Evolutionary conservation across 306 rosid genomes (phyloP), one percentile per base, ranked within the genome.

Genomic region (Quercus ilex): DNA sequence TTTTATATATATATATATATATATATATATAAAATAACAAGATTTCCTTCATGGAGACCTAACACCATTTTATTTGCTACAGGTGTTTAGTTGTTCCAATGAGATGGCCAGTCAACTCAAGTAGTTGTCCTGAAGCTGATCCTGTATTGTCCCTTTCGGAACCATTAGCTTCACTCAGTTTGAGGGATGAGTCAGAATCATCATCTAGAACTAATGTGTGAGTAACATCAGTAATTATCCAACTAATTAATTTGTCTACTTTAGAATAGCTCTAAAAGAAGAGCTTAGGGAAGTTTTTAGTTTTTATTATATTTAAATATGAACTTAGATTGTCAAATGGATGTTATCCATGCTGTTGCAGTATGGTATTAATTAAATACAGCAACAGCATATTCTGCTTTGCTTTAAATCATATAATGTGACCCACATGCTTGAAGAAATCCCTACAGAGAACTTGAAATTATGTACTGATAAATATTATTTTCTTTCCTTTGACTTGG

Each of bases 71-170:
- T 1, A 30, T 28, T 77, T 74, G 49, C 6, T 14, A 4, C 70
- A 86, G 84, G 80, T 15, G 46, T 78, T 21, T 31, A 71, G 62
- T 43, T 11, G 67, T 79, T 82, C 89, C 89, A 69, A 82, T 82
- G 86, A 79, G 26, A 74, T 86, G 86, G 89, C 77, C 85, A 19
- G 56, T 63, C 33, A 35, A 55, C 3, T 52, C 58, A 2, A 58
- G 58, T 17, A 28, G 62, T 13, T 56, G 14, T 74, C 30, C 3
- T 5, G 26, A 65, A 76, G 71, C 84, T 33, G 15, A 65, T 75
- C 7, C 19, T 56, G 31, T 15, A 26, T 12, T 51, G 60, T 72
- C 55, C 14, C 57, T 85, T 77, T 73, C 74, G 0, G 69, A 58
- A 14, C 60, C 71, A 13, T 14, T 86, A 10, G 30, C 75, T 76